phyloP scores from a whole-genome alignment of 371 early-diverging fungal genomes.

The Rhizopus sp. region DNA sequence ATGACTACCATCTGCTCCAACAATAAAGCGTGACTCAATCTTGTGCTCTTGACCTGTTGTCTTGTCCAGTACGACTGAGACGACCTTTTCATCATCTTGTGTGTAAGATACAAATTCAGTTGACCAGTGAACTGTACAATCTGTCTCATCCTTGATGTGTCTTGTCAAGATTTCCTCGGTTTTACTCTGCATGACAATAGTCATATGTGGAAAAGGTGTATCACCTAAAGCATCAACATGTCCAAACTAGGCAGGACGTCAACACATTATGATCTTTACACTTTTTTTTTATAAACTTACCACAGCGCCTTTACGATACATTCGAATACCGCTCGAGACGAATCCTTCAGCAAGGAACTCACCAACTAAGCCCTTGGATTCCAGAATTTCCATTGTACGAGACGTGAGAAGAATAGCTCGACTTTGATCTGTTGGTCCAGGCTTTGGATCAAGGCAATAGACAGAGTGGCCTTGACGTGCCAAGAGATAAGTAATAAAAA shows the following conservation, averaged over 20 bases:
- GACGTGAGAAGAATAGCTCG: constrained; percentile 42
- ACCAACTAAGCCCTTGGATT: constrained; percentile 27
- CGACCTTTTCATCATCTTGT: constrained; percentile 30
- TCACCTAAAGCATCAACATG: constrained; percentile 26
- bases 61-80: constrained; percentile 13
- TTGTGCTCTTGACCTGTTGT: constrained; percentile 6
- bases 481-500: constrained; percentile 42
- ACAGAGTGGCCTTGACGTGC: constrained; percentile 37
- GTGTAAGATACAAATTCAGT: constrained; percentile 31
- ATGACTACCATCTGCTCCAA: constrained; percentile 49
- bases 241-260: constrained; percentile 9
- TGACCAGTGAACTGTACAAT: constrained; percentile 27
- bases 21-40: constrained; percentile 29
- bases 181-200: constrained; percentile 28
- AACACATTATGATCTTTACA: not conserved
- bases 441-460: constrained; percentile 37
- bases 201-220: constrained; percentile 34
- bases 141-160: constrained; percentile 10
- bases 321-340: constrained; percentile 21
- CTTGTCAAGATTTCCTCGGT: constrained; percentile 25
- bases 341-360: constrained; percentile 28
- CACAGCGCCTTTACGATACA: constrained; percentile 19
- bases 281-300: constrained; percentile 16
- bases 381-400: constrained; percentile 41
- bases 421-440: constrained; percentile 41